Evolutionary conservation across 805 yeast genomes (phyloP).

Genomic region (Starmerella stellata): DNA sequence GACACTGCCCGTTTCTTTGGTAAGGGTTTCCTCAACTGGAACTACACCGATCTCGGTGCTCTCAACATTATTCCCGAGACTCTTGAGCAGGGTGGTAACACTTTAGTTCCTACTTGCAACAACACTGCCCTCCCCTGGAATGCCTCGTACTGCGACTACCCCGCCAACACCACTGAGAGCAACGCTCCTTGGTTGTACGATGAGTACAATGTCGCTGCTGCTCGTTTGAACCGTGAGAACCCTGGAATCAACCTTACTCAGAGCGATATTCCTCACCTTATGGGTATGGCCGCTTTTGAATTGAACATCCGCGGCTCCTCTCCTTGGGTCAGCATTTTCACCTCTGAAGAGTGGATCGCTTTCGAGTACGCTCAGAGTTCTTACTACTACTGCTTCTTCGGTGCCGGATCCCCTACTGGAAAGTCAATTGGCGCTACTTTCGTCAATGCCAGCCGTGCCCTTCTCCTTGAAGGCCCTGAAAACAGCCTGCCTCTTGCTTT

Average conservation of each 20-base stretch:
- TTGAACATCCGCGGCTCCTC: slow-evolving; percentile 31
- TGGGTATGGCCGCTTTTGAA: no score
- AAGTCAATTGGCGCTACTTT: slow-evolving; percentile 29
- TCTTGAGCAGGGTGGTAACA: slow-evolving; percentile 35
- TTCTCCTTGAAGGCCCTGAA: slow-evolving; percentile 28
- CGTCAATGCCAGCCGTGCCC: slow-evolving; percentile 31
- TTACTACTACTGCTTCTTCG: slow-evolving; percentile 17
- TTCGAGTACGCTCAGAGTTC: slow-evolving; percentile 15
- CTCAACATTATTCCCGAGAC: slow-evolving; percentile 32
- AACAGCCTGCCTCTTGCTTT: slow-evolving; percentile 27
- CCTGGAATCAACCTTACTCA: slow-evolving; percentile 27
- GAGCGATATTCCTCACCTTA: slow-evolving; percentile 27
- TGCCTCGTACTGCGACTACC: no score
- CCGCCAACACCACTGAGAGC: no score
- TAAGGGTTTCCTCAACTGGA: no score
- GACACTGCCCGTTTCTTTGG: no score
- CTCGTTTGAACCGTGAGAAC: slow-evolving; percentile 14
- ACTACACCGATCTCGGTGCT: no score
- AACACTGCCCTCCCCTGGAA: slow-evolving; percentile 1
- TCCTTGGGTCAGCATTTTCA: no score
- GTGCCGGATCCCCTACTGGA: slow-evolving; percentile 19
- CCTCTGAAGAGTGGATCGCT: slow-evolving; percentile 19
- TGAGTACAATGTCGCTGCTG: slow-evolving; percentile 8
- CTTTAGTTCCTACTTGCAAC: slow-evolving; percentile 32
- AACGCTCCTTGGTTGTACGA: background rate